Conservation (phyloP, 2,329 filamentous ascomycete species). For the Ploettnerulaceae sp. region DNA sequence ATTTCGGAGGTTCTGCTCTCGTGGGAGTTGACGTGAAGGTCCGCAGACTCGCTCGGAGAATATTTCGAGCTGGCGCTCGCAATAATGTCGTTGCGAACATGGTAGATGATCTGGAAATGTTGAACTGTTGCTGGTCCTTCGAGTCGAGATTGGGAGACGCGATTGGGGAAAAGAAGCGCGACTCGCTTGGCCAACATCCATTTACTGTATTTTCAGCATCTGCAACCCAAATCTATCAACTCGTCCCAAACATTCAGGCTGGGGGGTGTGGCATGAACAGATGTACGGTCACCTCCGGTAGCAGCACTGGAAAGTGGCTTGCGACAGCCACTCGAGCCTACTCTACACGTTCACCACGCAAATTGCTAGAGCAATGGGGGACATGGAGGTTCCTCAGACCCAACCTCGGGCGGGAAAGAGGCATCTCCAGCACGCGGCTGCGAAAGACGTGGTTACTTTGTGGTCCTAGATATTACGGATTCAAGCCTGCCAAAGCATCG, state of each 20-base stretch:
- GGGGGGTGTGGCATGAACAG: slow-evolving; percentile 29
- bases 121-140: not conserved
- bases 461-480: too few relatives aligned
- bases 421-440: not conserved
- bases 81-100: slow-evolving; percentile 31
- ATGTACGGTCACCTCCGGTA: slow-evolving; percentile 24
- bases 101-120: slow-evolving; percentile 3
- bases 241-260: not conserved
- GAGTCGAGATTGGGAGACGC: slow-evolving; percentile 15
- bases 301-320: slow-evolving; percentile 18
- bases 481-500: too few relatives aligned
- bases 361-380: not conserved
- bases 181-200: slow-evolving; percentile 13
- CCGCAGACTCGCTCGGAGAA: slow-evolving; percentile 19
- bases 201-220: slow-evolving; percentile 4
- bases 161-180: slow-evolving; percentile 17
- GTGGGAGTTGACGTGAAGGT: slow-evolving; percentile 25
- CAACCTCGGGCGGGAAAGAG: not conserved
- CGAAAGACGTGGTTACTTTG: too few relatives aligned
- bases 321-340: not conserved
- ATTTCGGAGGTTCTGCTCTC: slow-evolving; percentile 32
- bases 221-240: slow-evolving; percentile 1
- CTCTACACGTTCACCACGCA: not conserved
- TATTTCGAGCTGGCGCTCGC: slow-evolving; percentile 25
- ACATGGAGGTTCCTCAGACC: not conserved